Evolutionary conservation across 2,329 filamentous ascomycete genomes (phyloP).

Genomic region (Ophiostoma sp.): DNA sequence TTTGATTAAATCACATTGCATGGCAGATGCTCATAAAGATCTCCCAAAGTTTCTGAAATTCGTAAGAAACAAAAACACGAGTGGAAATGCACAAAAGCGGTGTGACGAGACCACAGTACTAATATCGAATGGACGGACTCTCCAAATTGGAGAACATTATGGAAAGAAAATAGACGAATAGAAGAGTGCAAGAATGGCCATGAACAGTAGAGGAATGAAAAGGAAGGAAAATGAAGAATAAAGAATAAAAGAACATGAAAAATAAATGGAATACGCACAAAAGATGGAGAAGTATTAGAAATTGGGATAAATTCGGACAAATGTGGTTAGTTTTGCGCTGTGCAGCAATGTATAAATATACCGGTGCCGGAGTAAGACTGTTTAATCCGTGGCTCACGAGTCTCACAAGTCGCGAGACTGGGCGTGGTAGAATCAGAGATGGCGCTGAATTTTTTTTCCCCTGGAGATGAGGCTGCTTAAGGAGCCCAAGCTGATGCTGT

Average conservation of each 20-base stretch:
- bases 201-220: background rate
- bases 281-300: background rate
- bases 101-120: background rate
- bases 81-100: background rate
- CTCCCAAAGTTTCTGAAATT: too few relatives aligned
- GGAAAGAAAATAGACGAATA: background rate
- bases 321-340: constrained; percentile 8
- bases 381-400: background rate
- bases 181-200: background rate
- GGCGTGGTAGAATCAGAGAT: background rate
- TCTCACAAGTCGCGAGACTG: background rate
- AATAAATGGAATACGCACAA: background rate
- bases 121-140: background rate
- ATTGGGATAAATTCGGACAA: background rate
- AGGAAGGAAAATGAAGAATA: background rate
- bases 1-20: background rate
- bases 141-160: background rate
- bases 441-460: background rate
- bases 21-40: too few relatives aligned
- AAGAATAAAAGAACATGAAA: background rate
- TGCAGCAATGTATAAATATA: background rate
- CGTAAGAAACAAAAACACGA: too few relatives aligned
- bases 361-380: background rate
- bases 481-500: background rate
- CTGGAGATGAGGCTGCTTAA: background rate